Percentiles rank a stretch among this genome's conserved stretches.
Conservation (phyloP, 805 yeast genomes). For the Cyberlindnera xishuangbannaensis region DNA sequence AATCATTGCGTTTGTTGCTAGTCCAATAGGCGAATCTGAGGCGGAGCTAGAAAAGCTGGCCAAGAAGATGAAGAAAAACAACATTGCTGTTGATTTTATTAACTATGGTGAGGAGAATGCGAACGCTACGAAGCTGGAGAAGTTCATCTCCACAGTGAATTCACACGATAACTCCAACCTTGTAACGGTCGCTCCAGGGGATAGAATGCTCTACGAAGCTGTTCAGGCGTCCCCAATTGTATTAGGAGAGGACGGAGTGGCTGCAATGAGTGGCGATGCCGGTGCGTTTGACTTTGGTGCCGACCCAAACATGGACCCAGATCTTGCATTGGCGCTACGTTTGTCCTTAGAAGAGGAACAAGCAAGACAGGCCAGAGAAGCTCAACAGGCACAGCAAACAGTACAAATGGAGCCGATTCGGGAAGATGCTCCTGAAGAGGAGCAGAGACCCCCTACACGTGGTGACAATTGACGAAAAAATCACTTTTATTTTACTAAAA, state of each 20-base stretch:
- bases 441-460: neutral
- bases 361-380: slow-evolving; percentile 77
- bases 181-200: slow-evolving; percentile 84
- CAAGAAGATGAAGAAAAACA: slow-evolving; percentile 89
- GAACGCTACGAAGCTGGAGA: slow-evolving; percentile 75
- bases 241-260: slow-evolving; percentile 48
- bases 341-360: slow-evolving; percentile 93
- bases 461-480: neutral
- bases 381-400: slow-evolving; percentile 9
- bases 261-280: slow-evolving; percentile 36
- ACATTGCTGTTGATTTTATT: slow-evolving; percentile 81
- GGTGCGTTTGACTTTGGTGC: slow-evolving; percentile 61
- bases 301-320: slow-evolving; percentile 94
- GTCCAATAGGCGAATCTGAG: slow-evolving; percentile 67
- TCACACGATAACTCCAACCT: slow-evolving; percentile 72
- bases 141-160: slow-evolving; percentile 68
- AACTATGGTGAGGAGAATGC: slow-evolving; percentile 85
- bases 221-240: slow-evolving; percentile 73
- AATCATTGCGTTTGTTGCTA: slow-evolving; percentile 82
- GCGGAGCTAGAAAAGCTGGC: slow-evolving; percentile 79
- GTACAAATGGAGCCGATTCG: slow-evolving; percentile 11
- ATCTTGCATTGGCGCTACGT: slow-evolving; percentile 91
- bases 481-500: neutral
- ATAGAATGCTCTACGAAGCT: slow-evolving; percentile 75
- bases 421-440: slow-evolving; percentile 3